phyloP scores from a whole-genome alignment of 176 grass and related monocot species.

The Triticum turgidum region DNA sequence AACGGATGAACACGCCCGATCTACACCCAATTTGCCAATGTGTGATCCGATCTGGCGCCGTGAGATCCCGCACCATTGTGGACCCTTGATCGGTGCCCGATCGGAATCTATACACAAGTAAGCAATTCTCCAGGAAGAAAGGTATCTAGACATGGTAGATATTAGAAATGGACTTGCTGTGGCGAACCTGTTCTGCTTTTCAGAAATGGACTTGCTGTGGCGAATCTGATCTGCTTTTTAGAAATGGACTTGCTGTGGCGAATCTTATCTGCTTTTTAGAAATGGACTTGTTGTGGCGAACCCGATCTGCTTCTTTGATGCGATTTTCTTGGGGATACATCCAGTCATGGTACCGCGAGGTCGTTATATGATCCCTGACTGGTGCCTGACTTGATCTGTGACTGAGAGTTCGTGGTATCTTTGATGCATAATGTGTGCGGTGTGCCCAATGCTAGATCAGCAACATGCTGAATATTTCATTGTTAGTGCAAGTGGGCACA shows the following conservation, averaged over 20 bases:
- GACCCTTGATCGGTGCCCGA: conserved; percentile 38
- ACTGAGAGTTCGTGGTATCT: neutral
- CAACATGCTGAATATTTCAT: neutral
- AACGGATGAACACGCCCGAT: neutral
- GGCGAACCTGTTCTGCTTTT: neutral
- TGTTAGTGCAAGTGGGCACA: neutral
- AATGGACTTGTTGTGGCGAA: neutral
- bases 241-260: neutral
- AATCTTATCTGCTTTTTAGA: neutral
- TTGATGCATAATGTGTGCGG: neutral
- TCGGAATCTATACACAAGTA: neutral
- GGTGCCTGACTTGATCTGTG: neutral
- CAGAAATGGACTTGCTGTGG: no score
- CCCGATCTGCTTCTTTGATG: neutral
- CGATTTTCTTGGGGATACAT: neutral
- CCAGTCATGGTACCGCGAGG: neutral
- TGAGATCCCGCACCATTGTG: conserved; percentile 19
- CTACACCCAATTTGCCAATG: neutral
- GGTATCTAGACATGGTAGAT: neutral
- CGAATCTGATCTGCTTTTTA: neutral
- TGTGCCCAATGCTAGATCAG: neutral
- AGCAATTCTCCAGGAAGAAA: neutral
- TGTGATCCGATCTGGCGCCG: conserved; percentile 36
- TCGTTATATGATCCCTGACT: neutral
- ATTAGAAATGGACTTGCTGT: neutral